Conservation (phyloP, 768 basidiomycete genomes). For the Tephrocybe sp. region DNA sequence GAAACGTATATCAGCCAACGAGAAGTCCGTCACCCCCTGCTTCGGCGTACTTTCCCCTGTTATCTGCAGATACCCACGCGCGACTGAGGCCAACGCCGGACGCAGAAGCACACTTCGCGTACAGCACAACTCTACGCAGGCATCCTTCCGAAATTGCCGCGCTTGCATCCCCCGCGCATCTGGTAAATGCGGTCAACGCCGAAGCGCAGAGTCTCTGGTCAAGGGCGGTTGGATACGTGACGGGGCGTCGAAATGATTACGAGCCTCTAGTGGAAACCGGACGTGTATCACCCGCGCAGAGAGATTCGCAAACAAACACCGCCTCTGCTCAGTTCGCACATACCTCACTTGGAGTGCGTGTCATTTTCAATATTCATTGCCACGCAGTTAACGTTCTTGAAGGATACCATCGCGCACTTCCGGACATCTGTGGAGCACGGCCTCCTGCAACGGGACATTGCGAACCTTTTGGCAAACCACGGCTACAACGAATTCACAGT, state of each 20-base stretch:
- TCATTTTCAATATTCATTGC: neutral
- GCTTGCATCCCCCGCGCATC: slow-evolving; percentile 44
- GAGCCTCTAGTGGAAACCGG: slow-evolving; percentile 37
- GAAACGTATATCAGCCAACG: slow-evolving; percentile 19
- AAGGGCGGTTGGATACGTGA: slow-evolving; percentile 37
- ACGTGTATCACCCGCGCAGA: slow-evolving; percentile 31
- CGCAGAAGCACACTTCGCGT: slow-evolving; percentile 76
- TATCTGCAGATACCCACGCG: slow-evolving; percentile 45
- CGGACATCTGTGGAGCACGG: slow-evolving; percentile 64
- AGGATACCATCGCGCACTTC: slow-evolving; percentile 79
- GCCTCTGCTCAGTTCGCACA: slow-evolving; percentile 71
- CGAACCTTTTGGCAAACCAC: slow-evolving; percentile 61
- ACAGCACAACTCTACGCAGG: slow-evolving; percentile 76
- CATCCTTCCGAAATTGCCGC: slow-evolving; percentile 54
- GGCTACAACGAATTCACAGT: slow-evolving; percentile 97
- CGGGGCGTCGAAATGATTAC: slow-evolving; percentile 31
- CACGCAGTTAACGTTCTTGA: slow-evolving; percentile 4
- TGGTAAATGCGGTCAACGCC: slow-evolving; percentile 48
- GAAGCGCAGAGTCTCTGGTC: slow-evolving; percentile 56
- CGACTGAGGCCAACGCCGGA: slow-evolving; percentile 61
- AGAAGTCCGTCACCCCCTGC: slow-evolving; percentile 70
- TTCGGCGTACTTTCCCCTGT: slow-evolving; percentile 73
- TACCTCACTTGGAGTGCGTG: slow-evolving; percentile 60
- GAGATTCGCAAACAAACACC: slow-evolving; percentile 44
- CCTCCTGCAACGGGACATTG: slow-evolving; percentile 61